Evolutionary conservation across 2,329 filamentous ascomycete species (phyloP).

Genomic region (Cladosporium sp.): DNA sequence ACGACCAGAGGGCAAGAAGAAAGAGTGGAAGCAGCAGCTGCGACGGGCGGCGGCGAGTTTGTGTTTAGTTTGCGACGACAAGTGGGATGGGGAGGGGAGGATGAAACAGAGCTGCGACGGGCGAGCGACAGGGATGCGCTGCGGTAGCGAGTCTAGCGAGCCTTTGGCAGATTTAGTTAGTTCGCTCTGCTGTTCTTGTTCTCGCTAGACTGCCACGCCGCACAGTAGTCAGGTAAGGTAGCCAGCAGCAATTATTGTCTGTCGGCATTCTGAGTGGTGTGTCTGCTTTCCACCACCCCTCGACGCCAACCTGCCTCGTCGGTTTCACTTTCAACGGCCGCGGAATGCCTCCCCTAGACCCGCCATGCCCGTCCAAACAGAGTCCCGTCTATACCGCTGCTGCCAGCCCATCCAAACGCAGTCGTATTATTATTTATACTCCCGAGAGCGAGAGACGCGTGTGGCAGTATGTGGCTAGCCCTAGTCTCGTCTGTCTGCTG

Average conservation of each 20-base stretch:
- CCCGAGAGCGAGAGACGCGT: not conserved
- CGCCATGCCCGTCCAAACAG: not conserved
- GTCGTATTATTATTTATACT: not conserved
- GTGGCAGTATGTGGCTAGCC: not conserved
- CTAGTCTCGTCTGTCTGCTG: not conserved
- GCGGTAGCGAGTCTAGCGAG: not conserved
- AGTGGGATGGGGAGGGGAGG: constrained; percentile 8
- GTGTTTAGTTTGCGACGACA: constrained; percentile 9
- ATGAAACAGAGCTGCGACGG: constrained; percentile 3
- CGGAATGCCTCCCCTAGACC: not conserved
- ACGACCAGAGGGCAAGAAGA: not conserved
- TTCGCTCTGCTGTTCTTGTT: not conserved
- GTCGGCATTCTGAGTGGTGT: too few species aligned
- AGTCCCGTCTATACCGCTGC: too few species aligned
- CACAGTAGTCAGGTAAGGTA: not conserved
- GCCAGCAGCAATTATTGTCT: not conserved
- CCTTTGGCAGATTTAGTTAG: not conserved
- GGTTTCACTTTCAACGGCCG: constrained; percentile 9
- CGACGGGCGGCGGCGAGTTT: not conserved
- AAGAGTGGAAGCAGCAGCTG: too few species aligned
- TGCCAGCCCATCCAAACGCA: not conserved
- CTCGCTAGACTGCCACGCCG: not conserved
- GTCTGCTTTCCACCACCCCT: not conserved
- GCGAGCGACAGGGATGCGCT: not conserved
- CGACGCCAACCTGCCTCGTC: not conserved